A percentile compares a stretch with the other conserved stretches of the same genome.
Evolutionary conservation across 257 asterid species (phyloP).

Genomic region (Solanum piurae): DNA sequence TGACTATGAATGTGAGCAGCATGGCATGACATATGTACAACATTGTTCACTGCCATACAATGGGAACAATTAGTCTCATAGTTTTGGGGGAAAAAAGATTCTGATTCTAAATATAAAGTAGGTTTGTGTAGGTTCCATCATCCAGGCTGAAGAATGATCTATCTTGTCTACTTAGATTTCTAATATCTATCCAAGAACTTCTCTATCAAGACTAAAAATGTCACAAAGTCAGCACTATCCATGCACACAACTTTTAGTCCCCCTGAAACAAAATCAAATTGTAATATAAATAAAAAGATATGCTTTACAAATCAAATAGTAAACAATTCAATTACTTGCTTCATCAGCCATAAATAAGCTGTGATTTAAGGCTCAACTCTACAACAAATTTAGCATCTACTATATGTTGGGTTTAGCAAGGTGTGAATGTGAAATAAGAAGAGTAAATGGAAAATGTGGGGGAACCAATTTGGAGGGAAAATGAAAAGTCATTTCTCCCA

Average conservation of each 20-base stretch:
- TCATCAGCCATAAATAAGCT: too few species aligned
- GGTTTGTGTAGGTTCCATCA: not conserved
- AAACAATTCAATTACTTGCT: too few species aligned
- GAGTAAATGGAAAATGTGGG: too few species aligned
- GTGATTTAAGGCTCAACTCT: too few species aligned
- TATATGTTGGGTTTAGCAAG: too few species aligned
- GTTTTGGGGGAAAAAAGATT: not conserved
- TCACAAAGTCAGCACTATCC: slow-evolving; percentile 42
- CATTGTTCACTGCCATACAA: not conserved
- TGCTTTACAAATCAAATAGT: too few species aligned
- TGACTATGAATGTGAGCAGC: not conserved
- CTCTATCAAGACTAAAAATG: slow-evolving; percentile 43
- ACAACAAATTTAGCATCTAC: too few species aligned
- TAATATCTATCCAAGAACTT: slow-evolving; percentile 32
- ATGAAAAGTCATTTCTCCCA: too few species aligned
- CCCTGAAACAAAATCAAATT: slow-evolving; percentile 9
- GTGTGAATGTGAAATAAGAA: too few species aligned
- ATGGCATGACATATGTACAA: not conserved
- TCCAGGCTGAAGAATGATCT: not conserved
- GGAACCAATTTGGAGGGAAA: too few species aligned
- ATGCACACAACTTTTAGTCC: slow-evolving; percentile 40
- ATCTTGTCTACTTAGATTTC: not conserved
- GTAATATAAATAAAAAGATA: not conserved
- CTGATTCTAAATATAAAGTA: not conserved
- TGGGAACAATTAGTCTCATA: not conserved